Evolutionary conservation across 495 filamentous ascomycete genomes (phyloP).

Genomic region (Tuber calosporum): DNA sequence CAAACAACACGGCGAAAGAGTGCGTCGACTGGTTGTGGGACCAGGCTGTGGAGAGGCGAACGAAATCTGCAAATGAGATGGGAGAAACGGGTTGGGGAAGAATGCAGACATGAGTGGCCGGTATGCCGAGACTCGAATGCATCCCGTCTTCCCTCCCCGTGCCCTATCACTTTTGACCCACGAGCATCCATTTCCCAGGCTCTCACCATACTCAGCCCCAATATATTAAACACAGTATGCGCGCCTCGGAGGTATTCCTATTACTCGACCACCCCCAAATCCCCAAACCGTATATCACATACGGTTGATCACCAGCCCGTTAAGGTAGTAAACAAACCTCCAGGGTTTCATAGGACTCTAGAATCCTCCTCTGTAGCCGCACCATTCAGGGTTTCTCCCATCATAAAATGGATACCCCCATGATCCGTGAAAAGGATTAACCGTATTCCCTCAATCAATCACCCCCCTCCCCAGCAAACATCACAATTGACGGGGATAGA

Average conservation of each 20-base stretch:
- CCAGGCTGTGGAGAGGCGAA: neutral
- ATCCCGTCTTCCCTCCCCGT: neutral
- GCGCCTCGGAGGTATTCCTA: neutral
- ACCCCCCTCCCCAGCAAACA: neutral
- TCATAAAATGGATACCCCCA: neutral
- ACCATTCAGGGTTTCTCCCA: neutral
- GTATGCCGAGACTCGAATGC: neutral
- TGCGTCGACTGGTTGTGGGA: neutral
- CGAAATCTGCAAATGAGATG: neutral
- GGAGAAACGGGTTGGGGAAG: neutral
- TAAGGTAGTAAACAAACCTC: neutral
- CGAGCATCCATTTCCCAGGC: neutral
- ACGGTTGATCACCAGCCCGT: neutral
- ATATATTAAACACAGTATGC: neutral
- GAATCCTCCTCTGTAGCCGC: neutral
- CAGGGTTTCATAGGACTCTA: neutral
- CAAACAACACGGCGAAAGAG: neutral
- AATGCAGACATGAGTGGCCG: neutral
- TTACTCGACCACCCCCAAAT: neutral
- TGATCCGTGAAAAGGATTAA: neutral
- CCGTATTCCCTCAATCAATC: neutral
- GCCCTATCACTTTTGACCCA: neutral
- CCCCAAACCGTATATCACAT: neutral
- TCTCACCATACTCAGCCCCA: neutral
- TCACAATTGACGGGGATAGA: neutral